Base-by-base conservation (phyloP, 2,329 filamentous ascomycete species). In the Fusarium transvaalense region DNA sequence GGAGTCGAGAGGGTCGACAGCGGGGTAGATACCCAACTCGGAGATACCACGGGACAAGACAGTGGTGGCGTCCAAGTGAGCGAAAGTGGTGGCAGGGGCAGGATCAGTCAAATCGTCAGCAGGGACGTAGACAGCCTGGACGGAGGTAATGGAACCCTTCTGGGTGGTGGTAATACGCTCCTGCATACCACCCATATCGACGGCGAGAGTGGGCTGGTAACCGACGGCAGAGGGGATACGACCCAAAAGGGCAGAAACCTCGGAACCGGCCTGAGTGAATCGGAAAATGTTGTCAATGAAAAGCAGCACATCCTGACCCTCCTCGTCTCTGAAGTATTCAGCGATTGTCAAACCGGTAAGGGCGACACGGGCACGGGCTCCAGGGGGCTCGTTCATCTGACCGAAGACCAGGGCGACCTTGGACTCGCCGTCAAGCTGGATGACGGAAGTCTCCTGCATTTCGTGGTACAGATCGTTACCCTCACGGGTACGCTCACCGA, bases 221-320 rank as follows among this genome's bases (percentile, higher is more conserved):
- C 96, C 96, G 92, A 99, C 96, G 82, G 96, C 96, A 88, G 96
- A 99, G 85, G 96, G 96, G 79, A 99, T 99, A 94, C 96, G 95
- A 88, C 96, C 96, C 74, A 99, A 89, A 82, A 99, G 90, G 80
- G 96, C 96, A 87, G 95, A 98, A 90, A 99, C 96, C 87, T 99
- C 96, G 79, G 96, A 98, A 94, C 96, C 96, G 83, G 96, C 96
- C 87, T 98, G 95, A 75, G 95, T 97, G 90, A 98, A 98, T 81
- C 96, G 92, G 93, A 97, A 98, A 86, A 99, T 98, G 90, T 99
- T 99, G 92, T 99, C 96, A 83, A 98, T 98, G 89, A 98, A 97
- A 83, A 97, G 94, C 82, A 97, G 88, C 89, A 97, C 91, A 86
- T 97, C 94, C 88, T 97, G 94, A 76, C 94, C 94, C 75, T 90